Conservation (phyloP, 208 protist species). For the Trypanosoma platydactyli region DNA sequence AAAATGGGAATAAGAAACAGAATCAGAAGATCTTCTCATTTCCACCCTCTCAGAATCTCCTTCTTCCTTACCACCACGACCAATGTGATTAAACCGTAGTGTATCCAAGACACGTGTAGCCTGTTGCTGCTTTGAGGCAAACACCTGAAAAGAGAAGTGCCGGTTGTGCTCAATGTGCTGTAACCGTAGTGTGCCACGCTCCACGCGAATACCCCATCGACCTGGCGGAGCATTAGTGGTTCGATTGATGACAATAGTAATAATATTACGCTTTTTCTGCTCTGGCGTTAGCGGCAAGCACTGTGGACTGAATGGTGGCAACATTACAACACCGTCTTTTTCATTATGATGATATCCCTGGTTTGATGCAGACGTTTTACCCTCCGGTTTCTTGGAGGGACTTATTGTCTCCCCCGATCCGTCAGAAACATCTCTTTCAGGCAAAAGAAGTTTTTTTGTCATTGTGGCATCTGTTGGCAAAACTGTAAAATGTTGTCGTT, state of each 20-base stretch:
- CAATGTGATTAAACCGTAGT: conserved; percentile 27
- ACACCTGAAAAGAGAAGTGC: conserved; percentile 73
- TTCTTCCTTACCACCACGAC: background rate
- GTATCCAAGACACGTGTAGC: conserved; percentile 64
- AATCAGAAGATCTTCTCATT: background rate
- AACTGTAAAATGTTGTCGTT: background rate
- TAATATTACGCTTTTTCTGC: conserved; percentile 39
- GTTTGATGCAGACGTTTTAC: conserved; percentile 2
- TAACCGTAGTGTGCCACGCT: conserved; percentile 52
- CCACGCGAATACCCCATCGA: conserved; percentile 74
- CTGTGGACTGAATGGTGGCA: conserved; percentile 26
- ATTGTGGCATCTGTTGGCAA: background rate
- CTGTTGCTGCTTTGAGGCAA: conserved; percentile 55
- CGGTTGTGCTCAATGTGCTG: conserved; percentile 53
- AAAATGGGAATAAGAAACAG: conserved; percentile 31
- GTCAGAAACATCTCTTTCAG: background rate
- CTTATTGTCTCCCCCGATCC: background rate
- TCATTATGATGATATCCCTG: background rate
- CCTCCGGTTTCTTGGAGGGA: background rate
- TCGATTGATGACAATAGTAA: conserved; percentile 78
- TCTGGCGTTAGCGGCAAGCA: conserved; percentile 28
- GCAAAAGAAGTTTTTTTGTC: background rate
- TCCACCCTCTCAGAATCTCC: background rate
- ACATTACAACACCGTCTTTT: background rate
- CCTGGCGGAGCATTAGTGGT: conserved; percentile 29